Evolutionary conservation across 2,329 filamentous ascomycete genomes (phyloP).

Genomic region (Ceratocystis cubensis): DNA sequence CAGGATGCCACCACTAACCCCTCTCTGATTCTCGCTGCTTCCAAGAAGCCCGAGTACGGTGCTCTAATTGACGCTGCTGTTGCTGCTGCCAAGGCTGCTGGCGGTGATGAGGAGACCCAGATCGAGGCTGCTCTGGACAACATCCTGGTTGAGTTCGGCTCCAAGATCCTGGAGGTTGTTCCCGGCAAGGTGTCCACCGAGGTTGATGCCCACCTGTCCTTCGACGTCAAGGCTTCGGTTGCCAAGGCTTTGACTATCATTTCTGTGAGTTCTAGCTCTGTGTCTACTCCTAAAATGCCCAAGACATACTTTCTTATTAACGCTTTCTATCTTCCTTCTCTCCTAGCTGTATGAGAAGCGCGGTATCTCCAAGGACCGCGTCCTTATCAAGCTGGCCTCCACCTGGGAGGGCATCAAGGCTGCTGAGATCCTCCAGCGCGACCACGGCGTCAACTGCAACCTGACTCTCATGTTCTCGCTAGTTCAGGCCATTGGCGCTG

Average conservation of each 20-base stretch:
- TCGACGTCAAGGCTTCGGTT: slow-evolving; percentile 83
- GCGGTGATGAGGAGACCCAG: slow-evolving; percentile 59
- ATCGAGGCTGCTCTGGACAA: slow-evolving; percentile 83
- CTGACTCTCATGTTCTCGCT: slow-evolving; percentile 97
- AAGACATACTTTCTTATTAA: not conserved
- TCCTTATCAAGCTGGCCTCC: slow-evolving; percentile 97
- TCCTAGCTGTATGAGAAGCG: slow-evolving; percentile 80
- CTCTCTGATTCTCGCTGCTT: slow-evolving; percentile 91
- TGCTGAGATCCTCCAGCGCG: slow-evolving; percentile 86
- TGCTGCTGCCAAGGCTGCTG: slow-evolving; percentile 68
- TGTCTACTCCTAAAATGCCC: not conserved
- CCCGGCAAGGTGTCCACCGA: slow-evolving; percentile 98
- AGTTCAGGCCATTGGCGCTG: slow-evolving; percentile 86
- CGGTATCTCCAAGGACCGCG: slow-evolving; percentile 82
- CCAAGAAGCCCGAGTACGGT: slow-evolving; percentile 95
- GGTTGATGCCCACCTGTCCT: slow-evolving; percentile 91
- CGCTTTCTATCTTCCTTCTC: slow-evolving; percentile 12
- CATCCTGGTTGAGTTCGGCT: slow-evolving; percentile 94
- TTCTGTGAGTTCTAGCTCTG: slow-evolving; percentile 46
- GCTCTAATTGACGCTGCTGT: slow-evolving; percentile 79
- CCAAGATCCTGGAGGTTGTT: slow-evolving; percentile 91
- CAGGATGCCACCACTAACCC: slow-evolving; percentile 99
- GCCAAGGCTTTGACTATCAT: slow-evolving; percentile 97
- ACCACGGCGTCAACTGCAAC: slow-evolving; percentile 97
- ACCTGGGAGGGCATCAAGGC: slow-evolving; percentile 99